Evolutionary conservation across 1,284 basidiomycete genomes (phyloP), one percentile per base, ranked within the genome.

Genomic region (Melampsora americana): DNA sequence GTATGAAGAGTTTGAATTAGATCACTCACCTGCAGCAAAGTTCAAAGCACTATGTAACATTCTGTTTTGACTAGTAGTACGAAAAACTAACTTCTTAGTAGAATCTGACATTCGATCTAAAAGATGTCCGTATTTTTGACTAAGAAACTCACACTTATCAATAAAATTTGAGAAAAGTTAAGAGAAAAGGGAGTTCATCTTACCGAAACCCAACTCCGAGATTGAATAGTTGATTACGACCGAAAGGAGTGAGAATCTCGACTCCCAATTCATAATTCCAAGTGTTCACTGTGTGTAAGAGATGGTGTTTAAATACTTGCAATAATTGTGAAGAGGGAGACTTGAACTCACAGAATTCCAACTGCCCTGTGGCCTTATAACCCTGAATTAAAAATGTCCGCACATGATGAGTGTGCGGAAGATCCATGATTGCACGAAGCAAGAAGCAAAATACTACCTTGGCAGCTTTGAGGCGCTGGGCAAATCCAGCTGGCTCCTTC

Each of bases 211-310:
- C 74, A 26, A 77, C 74, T 11, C 74, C 74, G n/a, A 77, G 66
- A 35, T 77, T 64, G 28, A 77, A 84, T 12, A 84, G 81, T 80
- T 86, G 84, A 69, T 82, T 81, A 20, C 85, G 79, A 11, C 86
- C 86, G 68, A 85, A 85, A 0, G 86, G 85, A 2, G 84, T 85
- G 30, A 87, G 81, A 14, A 86, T 79, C 78, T 86, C 85, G 1
- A 83, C 81, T 23, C 86, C 86, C 6, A 86, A 50, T 32, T n/a
- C 44, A 53, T 77, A 77, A 1, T 59, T 56, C 74, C 74, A 77
- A 14, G 6, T 65, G 50, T 77, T 69, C 60, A 77, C 74, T 77
- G 26, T 68, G n/a, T n/a, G 46, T 18, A 26, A 30, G 53, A 7
- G 6, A 56, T 56, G 46, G 2, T 4, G n/a, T 6, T 14, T 30